phyloP scores from a whole-genome alignment of 306 rosid species.

The Pachyrhizus erosus region DNA sequence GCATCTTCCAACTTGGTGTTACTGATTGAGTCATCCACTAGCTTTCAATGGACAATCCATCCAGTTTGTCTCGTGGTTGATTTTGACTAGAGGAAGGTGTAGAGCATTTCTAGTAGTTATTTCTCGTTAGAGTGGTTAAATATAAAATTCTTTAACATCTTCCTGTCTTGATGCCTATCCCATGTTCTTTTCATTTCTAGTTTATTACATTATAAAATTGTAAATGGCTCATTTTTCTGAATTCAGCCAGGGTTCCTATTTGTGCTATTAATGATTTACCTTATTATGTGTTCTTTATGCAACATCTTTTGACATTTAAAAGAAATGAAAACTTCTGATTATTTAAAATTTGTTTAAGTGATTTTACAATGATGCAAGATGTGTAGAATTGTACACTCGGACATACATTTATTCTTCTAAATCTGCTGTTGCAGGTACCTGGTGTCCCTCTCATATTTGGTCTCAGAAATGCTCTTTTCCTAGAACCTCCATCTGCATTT shows the following conservation, averaged over 20 bases:
- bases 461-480: constrained; percentile 73
- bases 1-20: not conserved
- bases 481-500: constrained; percentile 67
- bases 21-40: not conserved
- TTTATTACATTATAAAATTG: not conserved
- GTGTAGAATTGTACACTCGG: not conserved
- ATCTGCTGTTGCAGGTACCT: constrained; percentile 61
- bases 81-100: no score
- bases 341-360: not conserved
- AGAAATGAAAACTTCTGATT: not conserved
- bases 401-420: constrained; percentile 12
- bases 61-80: no score
- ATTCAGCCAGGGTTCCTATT: not conserved
- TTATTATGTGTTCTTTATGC: not conserved
- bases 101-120: not conserved
- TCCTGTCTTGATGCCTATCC: not conserved
- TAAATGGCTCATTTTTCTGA: not conserved
- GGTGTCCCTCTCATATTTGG: constrained; percentile 82
- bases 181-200: not conserved
- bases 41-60: no score
- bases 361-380: not conserved
- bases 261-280: not conserved
- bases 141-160: not conserved
- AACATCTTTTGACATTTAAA: not conserved
- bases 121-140: not conserved